Conservation (phyloP, 768 basidiomycete genomes). For the Auriscalpium orientale region DNA sequence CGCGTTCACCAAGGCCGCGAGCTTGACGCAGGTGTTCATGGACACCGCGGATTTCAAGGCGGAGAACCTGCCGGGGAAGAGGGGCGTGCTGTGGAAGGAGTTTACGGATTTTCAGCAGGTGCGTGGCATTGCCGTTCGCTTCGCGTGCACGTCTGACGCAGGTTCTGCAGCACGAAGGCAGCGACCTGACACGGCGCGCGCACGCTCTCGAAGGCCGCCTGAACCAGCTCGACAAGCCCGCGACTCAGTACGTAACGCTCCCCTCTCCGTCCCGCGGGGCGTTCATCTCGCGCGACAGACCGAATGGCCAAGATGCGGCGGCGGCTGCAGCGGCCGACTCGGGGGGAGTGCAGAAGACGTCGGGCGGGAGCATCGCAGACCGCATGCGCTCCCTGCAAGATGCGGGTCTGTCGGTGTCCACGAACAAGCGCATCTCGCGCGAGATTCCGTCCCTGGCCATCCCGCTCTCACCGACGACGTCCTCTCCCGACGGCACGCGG, state of each 20-base stretch:
- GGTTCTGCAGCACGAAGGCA: constrained; percentile 29
- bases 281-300: constrained; percentile 6
- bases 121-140: constrained; percentile 16
- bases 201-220: constrained; percentile 40
- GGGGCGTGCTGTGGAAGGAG: constrained; percentile 53
- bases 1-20: constrained; percentile 54
- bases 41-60: constrained; percentile 48
- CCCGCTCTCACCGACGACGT: constrained; percentile 25
- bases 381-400: constrained; percentile 69
- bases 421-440: constrained; percentile 50
- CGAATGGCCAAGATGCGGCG: constrained; percentile 8
- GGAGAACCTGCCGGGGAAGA: constrained; percentile 41
- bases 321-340: constrained; percentile 4
- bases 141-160: constrained; percentile 7
- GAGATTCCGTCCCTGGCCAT: constrained; percentile 35
- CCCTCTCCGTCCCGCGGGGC: background rate
- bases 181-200: constrained; percentile 31
- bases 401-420: constrained; percentile 52
- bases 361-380: constrained; percentile 73
- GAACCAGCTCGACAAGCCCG: constrained; percentile 36
- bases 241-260: constrained; percentile 19
- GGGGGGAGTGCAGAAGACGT: constrained; percentile 22
- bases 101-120: constrained; percentile 62
- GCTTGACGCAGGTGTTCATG: constrained; percentile 49
- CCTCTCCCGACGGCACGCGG: constrained; percentile 18